A percentile compares a stretch with the other conserved stretches of the same genome.
Evolutionary conservation across 495 filamentous ascomycete species (phyloP).

Genomic region (Glutinoglossum americanum): DNA sequence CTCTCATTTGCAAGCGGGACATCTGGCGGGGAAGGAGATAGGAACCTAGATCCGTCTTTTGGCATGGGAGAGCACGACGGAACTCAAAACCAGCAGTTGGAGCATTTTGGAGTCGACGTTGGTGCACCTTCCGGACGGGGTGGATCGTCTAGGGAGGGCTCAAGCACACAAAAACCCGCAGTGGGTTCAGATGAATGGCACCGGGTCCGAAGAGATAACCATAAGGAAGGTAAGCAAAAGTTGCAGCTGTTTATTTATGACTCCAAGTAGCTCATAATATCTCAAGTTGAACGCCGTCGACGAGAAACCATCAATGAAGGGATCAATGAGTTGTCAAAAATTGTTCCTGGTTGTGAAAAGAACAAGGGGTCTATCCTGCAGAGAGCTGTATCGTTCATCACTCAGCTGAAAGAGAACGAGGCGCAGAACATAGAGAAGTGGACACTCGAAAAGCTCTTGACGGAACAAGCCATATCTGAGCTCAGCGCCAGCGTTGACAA

Average conservation of each 20-base stretch:
- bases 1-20: slow-evolving; percentile 34
- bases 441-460: slow-evolving; percentile 87
- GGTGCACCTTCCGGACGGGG: slow-evolving; percentile 26
- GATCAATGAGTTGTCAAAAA: slow-evolving; percentile 94
- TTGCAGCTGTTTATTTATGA: slow-evolving; percentile 1
- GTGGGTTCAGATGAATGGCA: slow-evolving; percentile 98
- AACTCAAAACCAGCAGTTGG: slow-evolving; percentile 15
- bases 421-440: slow-evolving; percentile 85
- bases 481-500: slow-evolving; percentile 77
- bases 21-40: slow-evolving; percentile 16
- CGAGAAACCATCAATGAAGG: slow-evolving; percentile 98
- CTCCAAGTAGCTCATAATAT: background rate
- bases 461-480: slow-evolving; percentile 83
- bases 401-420: slow-evolving; percentile 85
- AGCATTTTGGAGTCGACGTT: slow-evolving; percentile 21
- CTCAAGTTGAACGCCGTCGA: slow-evolving; percentile 76
- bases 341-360: slow-evolving; percentile 95
- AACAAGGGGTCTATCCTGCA: slow-evolving; percentile 96
- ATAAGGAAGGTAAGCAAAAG: slow-evolving; percentile 72
- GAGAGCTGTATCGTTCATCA: slow-evolving; percentile 84
- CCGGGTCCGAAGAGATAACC: slow-evolving; percentile 89
- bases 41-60: slow-evolving; percentile 20
- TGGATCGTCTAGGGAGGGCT: slow-evolving; percentile 15
- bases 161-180: slow-evolving; percentile 42
- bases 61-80: slow-evolving; percentile 15